These are phyloP conservation scores for Wickerhamiella vanderwaltii DNA, from an alignment of 805 yeast genomes.

Conservation along the genomic window DNA sequence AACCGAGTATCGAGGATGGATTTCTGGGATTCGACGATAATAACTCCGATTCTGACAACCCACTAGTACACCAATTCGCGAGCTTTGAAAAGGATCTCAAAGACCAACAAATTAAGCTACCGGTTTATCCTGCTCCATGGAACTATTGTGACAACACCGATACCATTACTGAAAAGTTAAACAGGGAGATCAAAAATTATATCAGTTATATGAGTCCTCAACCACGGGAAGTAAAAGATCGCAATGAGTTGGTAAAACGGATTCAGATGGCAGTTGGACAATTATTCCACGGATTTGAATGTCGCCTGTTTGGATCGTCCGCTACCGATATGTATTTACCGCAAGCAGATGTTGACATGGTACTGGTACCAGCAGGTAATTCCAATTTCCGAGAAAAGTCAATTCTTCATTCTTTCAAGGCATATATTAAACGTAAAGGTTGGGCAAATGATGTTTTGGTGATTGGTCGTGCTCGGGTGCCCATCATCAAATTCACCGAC, in stretches of 20 bases:
- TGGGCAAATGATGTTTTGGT: conserved; percentile 57
- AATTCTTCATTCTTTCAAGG: conserved; percentile 59
- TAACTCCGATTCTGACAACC: neutral
- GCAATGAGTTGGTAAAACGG: conserved; percentile 53
- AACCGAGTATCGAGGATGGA: too few species aligned
- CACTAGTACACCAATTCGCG: conserved; percentile 15
- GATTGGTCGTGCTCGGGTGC: conserved; percentile 82
- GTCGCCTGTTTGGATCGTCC: conserved; percentile 83
- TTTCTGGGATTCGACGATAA: conserved; percentile 12
- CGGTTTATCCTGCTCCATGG: conserved; percentile 12
- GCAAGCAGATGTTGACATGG: conserved; percentile 93
- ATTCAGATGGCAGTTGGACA: conserved; percentile 41
- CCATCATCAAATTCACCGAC: conserved; percentile 84
- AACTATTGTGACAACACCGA: neutral
- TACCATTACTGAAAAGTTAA: conserved; percentile 26
- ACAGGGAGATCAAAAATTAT: conserved; percentile 79
- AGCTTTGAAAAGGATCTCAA: conserved; percentile 8
- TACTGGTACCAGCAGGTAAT: conserved; percentile 47
- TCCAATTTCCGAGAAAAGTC: conserved; percentile 40
- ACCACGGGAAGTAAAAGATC: conserved; percentile 49
- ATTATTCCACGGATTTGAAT: conserved; percentile 64
- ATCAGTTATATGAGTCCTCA: conserved; percentile 79
- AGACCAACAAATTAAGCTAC: conserved; percentile 12
- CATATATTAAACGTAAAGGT: conserved; percentile 46
- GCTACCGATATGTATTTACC: conserved; percentile 91